These are phyloP conservation scores for Chalciporus sphaerocephalus DNA, from an alignment of 768 basidiomycete genomes.

Conservation along the genomic window DNA sequence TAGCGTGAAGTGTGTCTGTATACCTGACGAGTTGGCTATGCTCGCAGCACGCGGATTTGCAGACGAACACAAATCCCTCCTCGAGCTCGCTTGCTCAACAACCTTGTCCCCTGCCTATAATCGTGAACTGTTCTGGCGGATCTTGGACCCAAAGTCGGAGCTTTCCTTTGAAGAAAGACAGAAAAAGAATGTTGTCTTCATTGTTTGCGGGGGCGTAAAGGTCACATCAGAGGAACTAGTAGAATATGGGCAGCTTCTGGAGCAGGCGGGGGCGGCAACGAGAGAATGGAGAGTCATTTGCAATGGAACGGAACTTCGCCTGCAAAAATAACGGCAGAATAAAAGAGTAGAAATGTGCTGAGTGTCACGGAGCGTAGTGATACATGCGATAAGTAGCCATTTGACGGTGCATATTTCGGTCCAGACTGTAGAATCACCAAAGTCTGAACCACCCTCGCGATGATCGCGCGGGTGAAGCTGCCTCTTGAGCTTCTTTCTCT, in stretches of 20 bases:
- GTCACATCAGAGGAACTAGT: conserved; percentile 49
- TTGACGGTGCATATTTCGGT: neutral
- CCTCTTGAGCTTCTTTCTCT: conserved; percentile 35
- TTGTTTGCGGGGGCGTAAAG: conserved; percentile 65
- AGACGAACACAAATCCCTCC: conserved; percentile 72
- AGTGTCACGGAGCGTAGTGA: conserved; percentile 14
- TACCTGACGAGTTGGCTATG: conserved; percentile 71
- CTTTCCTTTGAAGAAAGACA: conserved; percentile 23
- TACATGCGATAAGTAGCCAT: conserved; percentile 2
- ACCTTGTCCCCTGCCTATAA: conserved; percentile 66
- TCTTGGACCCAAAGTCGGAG: conserved; percentile 22
- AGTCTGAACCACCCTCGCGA: conserved; percentile 28
- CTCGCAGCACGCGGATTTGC: conserved; percentile 51
- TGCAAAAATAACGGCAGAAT: conserved; percentile 15
- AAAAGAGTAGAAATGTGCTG: neutral
- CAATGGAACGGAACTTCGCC: conserved; percentile 24
- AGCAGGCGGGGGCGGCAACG: conserved; percentile 30
- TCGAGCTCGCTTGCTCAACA: conserved; percentile 71
- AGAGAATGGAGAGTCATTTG: conserved; percentile 28
- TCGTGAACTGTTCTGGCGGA: conserved; percentile 46
- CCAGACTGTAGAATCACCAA: conserved; percentile 18
- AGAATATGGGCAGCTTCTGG: conserved; percentile 43
- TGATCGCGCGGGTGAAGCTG: conserved; percentile 11
- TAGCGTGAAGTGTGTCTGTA: conserved; percentile 51
- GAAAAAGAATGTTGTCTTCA: conserved; percentile 50